Evolutionary conservation across 139 green algal genomes (phyloP), one percentile per base, ranked within the genome.

Genomic region (Chlorella vulgaris): DNA sequence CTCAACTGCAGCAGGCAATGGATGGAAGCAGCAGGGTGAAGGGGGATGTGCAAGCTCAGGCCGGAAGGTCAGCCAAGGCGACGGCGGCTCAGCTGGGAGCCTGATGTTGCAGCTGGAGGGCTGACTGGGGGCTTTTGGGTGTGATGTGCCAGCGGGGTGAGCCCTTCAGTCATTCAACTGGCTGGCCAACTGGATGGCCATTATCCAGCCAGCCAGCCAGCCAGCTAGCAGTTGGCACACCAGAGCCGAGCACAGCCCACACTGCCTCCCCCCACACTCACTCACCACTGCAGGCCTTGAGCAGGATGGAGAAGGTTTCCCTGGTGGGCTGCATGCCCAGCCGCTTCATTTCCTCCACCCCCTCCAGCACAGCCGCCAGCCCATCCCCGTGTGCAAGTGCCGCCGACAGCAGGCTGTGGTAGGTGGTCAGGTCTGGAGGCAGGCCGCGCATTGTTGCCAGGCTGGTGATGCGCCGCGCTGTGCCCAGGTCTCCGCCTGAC

Each of bases 371-470:
- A n/a, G 74, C 55, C 38, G 38, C 7, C 74, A 80, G 55, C 22
- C 74, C 74, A n/a, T 80, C 74, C 33, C 58, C 74, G 28, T 69
- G 39, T 0, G 28, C 61, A 55, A 80, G 19, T n/a, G 78, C 29
- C 18, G 53, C 66, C 2, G 40, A 29, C 53, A 83, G 67, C 67
- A 83, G 67, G 39, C 43, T 8, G 51, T 83, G 67, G 68, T 78
- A 83, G 1, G 78, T 83, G 38, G 40, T 51, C 18, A 53, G 47
- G 33, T 76, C 67, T 0, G 78, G 78, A 5, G 78, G 67, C 67
- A 83, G 53, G 51, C 78, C 78, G 4, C 78, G 67, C 78, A 78
- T n/a, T 3, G 68, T 83, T 13, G 71, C 71, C 28, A 83, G 78
- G 21, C 24, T 6, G 3, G 53, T 31, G 6, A 78, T 22, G 36